Percentiles rank a stretch among this genome's conserved stretches.
Evolutionary conservation across 129 eudicot species (phyloP).

Genomic region (Helichrysum umbraculigerum): DNA sequence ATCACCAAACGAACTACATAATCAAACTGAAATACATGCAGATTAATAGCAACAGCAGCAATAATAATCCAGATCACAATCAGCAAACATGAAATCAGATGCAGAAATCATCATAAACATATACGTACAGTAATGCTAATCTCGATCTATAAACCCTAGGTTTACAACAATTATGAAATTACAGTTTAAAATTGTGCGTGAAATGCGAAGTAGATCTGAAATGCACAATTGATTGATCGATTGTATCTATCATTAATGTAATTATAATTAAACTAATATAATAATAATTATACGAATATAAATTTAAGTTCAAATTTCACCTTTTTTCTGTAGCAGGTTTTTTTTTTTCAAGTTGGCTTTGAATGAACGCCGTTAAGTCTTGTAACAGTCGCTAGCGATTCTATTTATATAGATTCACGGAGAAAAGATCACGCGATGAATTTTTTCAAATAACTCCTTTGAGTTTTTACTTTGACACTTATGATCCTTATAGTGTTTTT

Average conservation of each 20-base stretch:
- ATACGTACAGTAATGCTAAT: neutral
- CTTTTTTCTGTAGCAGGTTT: neutral
- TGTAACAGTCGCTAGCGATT: neutral
- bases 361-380: neutral
- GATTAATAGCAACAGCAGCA: neutral
- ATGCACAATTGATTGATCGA: neutral
- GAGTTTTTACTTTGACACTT: neutral
- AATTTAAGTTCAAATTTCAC: neutral
- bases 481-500: neutral
- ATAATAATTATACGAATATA: too few species aligned
- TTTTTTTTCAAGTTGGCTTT: too few species aligned
- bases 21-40: slow-evolving; percentile 14
- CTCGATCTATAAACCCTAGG: slow-evolving; percentile 32
- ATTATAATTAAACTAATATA: too few species aligned
- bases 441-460: neutral
- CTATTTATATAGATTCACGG: neutral
- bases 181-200: neutral
- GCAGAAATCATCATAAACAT: neutral
- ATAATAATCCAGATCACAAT: slow-evolving; percentile 5
- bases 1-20: slow-evolving; percentile 10
- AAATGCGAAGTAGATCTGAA: neutral
- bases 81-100: slow-evolving; percentile 8
- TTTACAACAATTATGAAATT: neutral
- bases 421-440: neutral
- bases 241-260: too few species aligned